Evolutionary conservation across 2,329 filamentous ascomycete species (phyloP), one percentile per base, ranked within the genome.

Genomic region (Neophaeococcomyces mojaviensis): DNA sequence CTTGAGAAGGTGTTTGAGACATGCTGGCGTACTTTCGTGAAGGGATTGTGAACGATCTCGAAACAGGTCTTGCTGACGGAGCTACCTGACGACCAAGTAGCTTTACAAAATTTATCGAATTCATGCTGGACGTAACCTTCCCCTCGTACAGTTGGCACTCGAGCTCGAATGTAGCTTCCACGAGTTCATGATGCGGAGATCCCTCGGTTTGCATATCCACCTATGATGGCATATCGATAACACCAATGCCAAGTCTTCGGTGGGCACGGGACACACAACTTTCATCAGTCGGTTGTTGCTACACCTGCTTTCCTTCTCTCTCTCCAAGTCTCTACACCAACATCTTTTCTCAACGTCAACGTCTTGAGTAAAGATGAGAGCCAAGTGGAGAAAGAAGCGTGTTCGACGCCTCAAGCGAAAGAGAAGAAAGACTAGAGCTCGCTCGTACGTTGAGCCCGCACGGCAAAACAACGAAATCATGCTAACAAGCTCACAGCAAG

Each of bases 381-480:
- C 88, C 70, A 97, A 97, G 81, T 97, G 92, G 92, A 92, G 90
- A 81, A 98, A 98, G 86, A 98, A 98, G 90, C 82, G 92, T 73
- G 89, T 95, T 77, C 82, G 92, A 68, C 84, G 92, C 75, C 88
- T 98, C 74, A 97, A 97, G 86, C 85, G 89, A 71, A 98, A 98
- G 89, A 88, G 92, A 79, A 94, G 92, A 88, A 98, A 98, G 90
- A 95, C 92, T 77, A 83, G 92, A 72, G 92, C 90, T 66, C 78
- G 92, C 78, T 89, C 83, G 92, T 97, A 80, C 81, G 88, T 74
- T 55, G 34, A 48, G 24, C 37, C 24, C 35, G 16, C 8, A 18
- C 32, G 18, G 31, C 13, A 44, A 36, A 12, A 32, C 16, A 41
- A 41, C n/a, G 13, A 26, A 38, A 18, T n/a, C 30, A 24, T n/a